phyloP scores from a whole-genome alignment of 2,329 filamentous ascomycete genomes.

The Macrophomina pseudophaseolina region DNA sequence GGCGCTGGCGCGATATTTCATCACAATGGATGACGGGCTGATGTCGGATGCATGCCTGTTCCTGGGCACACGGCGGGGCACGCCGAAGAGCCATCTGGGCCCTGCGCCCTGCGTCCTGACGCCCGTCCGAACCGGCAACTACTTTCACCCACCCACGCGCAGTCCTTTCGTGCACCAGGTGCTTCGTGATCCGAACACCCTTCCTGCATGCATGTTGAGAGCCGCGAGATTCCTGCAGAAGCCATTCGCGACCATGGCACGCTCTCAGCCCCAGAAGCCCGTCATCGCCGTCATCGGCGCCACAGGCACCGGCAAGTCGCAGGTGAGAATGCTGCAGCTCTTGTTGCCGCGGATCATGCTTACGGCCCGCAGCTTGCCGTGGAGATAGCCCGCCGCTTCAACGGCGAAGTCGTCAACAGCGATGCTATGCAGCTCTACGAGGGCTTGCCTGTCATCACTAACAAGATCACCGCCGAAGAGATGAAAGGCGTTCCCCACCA shows the following conservation, averaged over 20 bases:
- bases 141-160: background rate
- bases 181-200: background rate
- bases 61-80: too few species aligned
- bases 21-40: background rate
- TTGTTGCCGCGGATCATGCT: conserved; percentile 29
- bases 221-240: conserved; percentile 2
- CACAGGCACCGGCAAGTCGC: conserved; percentile 91
- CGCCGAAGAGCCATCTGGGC: too few species aligned
- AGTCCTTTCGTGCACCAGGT: background rate
- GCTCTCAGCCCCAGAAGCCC: conserved; percentile 50
- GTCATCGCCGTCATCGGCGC: conserved; percentile 84
- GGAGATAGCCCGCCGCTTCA: conserved; percentile 78
- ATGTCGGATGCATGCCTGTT: background rate
- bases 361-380: conserved; percentile 72
- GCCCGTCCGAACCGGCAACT: background rate
- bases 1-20: conserved; percentile 1
- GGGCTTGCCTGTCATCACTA: conserved; percentile 91
- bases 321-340: conserved; percentile 60
- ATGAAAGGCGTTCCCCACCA: conserved; percentile 84
- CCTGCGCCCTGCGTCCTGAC: background rate
- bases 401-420: conserved; percentile 94
- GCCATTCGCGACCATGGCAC: conserved; percentile 17
- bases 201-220: conserved; percentile 14
- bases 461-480: conserved; percentile 81
- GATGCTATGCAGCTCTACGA: conserved; percentile 98